phyloP scores from a whole-genome alignment of 2,329 filamentous ascomycete species.

The Fusarium armeniacum region DNA sequence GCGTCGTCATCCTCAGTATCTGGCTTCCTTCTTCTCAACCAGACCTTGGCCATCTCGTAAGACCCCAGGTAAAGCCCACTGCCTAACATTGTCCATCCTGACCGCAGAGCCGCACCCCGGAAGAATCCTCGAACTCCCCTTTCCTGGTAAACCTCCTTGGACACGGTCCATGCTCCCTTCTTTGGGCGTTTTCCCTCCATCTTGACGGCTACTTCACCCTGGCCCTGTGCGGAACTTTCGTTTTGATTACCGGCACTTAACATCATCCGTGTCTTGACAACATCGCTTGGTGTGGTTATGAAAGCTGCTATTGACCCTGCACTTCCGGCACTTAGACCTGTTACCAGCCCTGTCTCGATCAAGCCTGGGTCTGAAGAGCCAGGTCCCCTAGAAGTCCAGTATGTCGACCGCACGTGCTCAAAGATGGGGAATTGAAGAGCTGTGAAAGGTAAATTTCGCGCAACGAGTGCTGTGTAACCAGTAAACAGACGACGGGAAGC shows the following conservation, averaged over 20 bases:
- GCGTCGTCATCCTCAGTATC: slow-evolving; percentile 56
- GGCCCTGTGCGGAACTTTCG: slow-evolving; percentile 16
- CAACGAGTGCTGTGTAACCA: slow-evolving; percentile 85
- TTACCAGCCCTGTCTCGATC: slow-evolving; percentile 77
- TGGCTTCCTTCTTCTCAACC: slow-evolving; percentile 64
- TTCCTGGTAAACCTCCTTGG: slow-evolving; percentile 73
- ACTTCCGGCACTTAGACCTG: slow-evolving; percentile 78
- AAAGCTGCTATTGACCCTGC: slow-evolving; percentile 82
- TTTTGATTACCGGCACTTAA: slow-evolving; percentile 66
- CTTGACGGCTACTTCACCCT: slow-evolving; percentile 36
- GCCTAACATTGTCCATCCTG: slow-evolving; percentile 84
- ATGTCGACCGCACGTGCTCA: slow-evolving; percentile 73
- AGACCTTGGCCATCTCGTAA: slow-evolving; percentile 84
- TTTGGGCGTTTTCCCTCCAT: slow-evolving; percentile 51
- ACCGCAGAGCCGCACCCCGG: slow-evolving; percentile 79
- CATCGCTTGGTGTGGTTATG: slow-evolving; percentile 90
- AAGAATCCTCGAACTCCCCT: slow-evolving; percentile 82
- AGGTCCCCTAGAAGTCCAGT: slow-evolving; percentile 60
- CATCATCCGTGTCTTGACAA: slow-evolving; percentile 93
- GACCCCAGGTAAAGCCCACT: slow-evolving; percentile 88
- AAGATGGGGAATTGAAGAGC: slow-evolving; percentile 91
- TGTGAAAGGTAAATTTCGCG: slow-evolving; percentile 88
- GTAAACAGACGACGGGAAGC: slow-evolving; percentile 70
- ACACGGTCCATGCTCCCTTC: slow-evolving; percentile 69
- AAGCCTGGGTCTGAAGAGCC: slow-evolving; percentile 55